phyloP scores from a whole-genome alignment of 495 filamentous ascomycete species.

The Schizothecium vesticola region DNA sequence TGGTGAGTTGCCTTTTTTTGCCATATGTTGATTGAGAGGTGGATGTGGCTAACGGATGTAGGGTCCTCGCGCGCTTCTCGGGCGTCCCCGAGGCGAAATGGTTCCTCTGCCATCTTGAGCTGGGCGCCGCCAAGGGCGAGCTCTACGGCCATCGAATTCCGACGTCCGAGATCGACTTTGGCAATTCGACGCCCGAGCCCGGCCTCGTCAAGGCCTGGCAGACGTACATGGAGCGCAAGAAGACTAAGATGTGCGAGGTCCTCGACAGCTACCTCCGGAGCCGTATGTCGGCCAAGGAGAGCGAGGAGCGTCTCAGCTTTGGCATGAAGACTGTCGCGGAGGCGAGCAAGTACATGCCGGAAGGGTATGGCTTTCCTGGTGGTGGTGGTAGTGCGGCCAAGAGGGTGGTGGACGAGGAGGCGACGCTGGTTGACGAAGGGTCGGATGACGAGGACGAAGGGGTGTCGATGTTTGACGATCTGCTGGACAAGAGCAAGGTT shows the following conservation, averaged over 20 bases:
- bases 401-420: conserved; percentile 6
- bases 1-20: conserved; percentile 24
- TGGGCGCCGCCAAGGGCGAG: conserved; percentile 29
- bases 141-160: conserved; percentile 39
- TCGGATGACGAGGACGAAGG: conserved; percentile 24
- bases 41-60: neutral
- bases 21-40: neutral
- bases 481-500: conserved; percentile 23
- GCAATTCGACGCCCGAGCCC: conserved; percentile 29
- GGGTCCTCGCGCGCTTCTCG: conserved; percentile 41
- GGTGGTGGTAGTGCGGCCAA: neutral
- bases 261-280: conserved; percentile 21
- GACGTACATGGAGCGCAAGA: conserved; percentile 38
- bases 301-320: conserved; percentile 9
- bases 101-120: conserved; percentile 44
- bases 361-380: neutral
- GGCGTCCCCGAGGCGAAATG: conserved; percentile 37
- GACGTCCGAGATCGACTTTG: conserved; percentile 36
- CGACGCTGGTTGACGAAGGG: conserved; percentile 6
- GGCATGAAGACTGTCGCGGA: conserved; percentile 1
- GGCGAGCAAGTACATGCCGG: conserved; percentile 1
- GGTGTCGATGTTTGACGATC: conserved; percentile 9
- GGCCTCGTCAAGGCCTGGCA: conserved; percentile 35
- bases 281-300: conserved; percentile 6
- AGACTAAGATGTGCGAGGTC: conserved; percentile 34